Evolutionary conservation across 768 basidiomycete species (phyloP), one percentile per base, ranked within the genome.

Genomic region (Mrakia blollopis): DNA sequence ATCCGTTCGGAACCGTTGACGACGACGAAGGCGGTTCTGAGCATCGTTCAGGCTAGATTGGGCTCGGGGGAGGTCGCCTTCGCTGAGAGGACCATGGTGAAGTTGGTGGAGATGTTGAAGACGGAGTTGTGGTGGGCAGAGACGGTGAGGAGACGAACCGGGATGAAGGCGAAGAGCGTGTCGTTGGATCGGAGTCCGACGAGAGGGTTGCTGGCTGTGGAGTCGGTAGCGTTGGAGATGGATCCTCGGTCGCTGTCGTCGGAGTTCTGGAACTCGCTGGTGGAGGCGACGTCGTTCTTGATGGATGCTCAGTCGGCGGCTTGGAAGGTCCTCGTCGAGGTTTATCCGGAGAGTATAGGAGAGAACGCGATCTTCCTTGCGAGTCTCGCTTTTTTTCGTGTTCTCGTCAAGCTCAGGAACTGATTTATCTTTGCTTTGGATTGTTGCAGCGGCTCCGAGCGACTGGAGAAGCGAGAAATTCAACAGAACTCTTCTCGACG

Each of bases 211-310:
- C 65, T 68, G 8, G 18, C 18, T 6, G 23, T 68, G 39, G 13
- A 37, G 65, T 23, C 65, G 21, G 65, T 68, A 11, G 65, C 65
- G 35, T 37, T 68, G 4, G 8, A 41, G 21, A 68, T 68, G 65
- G 65, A 68, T 14, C 65, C 65, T 25, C 4, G 21, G 14, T 23
- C 65, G 37, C 39, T 68, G 8, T 39, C 37, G 65, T 18, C 65
- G 11, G 21, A 23, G 65, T 68, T 68, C 39, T 68, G 65, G 65
- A 39, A n/a, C 65, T 68, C 65, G 7, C 25, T 68, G 21, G 39
- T 68, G 2, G 65, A 68, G 65, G 65, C 65, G 65, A 68, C 65
- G 37, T 68, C 35, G 14, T 68, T 68, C 37, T 39, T 21, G 25
- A 23, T 25, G 35, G 23, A 25, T 8, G 65, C 65, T 39, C 65